Evolutionary conservation across 805 yeast genomes (phyloP).

Genomic region (Myxozyma melibiosi): DNA sequence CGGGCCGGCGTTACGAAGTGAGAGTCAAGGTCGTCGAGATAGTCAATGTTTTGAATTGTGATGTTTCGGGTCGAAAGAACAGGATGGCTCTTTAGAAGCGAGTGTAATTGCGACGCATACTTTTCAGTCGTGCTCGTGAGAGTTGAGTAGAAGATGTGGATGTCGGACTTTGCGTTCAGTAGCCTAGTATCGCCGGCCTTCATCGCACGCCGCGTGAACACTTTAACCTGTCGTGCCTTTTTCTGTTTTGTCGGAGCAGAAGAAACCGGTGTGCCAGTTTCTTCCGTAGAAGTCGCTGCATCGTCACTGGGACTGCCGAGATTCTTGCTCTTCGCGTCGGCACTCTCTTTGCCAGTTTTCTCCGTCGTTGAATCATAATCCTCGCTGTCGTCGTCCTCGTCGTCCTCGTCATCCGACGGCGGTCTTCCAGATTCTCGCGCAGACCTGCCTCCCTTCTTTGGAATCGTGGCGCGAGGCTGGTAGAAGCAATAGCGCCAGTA

Average conservation of each 20-base stretch:
- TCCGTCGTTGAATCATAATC: too few species aligned
- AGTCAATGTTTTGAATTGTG: constrained; percentile 72
- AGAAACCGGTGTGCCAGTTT: neutral
- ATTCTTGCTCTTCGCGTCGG: too few species aligned
- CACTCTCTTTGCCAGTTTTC: too few species aligned
- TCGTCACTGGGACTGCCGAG: too few species aligned
- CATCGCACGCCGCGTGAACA: constrained; percentile 17
- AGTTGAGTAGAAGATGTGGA: constrained; percentile 71
- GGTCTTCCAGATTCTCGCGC: constrained; percentile 10
- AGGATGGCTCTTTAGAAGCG: constrained; percentile 41
- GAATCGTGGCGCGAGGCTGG: constrained; percentile 28
- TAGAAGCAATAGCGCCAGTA: constrained; percentile 32
- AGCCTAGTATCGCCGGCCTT: neutral
- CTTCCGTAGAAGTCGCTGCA: neutral
- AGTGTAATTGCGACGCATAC: constrained; percentile 58
- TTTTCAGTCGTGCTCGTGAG: constrained; percentile 80
- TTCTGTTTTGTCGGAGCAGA: neutral
- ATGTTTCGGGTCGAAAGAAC: constrained; percentile 34
- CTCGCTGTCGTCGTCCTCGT: constrained; percentile 15
- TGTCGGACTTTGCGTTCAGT: constrained; percentile 12
- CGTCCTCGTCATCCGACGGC: constrained; percentile 21
- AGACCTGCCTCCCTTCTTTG: neutral
- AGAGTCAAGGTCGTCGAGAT: constrained; percentile 80
- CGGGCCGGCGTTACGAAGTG: constrained; percentile 67
- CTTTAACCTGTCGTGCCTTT: constrained; percentile 17